Evolutionary conservation across 257 asterid species (phyloP).

Genomic region (Solanum commersonii): DNA sequence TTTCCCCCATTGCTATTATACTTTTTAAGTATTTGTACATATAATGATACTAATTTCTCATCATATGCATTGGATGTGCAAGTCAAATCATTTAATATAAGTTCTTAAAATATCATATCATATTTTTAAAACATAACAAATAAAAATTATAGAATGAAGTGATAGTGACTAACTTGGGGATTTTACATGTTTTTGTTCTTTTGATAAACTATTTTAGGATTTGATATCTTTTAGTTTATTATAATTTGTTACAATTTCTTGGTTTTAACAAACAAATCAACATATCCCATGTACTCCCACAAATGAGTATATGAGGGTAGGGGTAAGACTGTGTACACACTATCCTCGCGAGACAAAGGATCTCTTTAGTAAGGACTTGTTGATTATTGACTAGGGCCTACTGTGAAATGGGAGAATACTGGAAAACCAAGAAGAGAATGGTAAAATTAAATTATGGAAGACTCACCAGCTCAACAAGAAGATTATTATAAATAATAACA

Average conservation of each 20-base stretch:
- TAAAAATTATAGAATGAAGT: no score
- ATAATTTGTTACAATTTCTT: background rate
- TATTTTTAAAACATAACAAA: background rate
- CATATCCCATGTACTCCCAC: background rate
- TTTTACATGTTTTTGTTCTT: background rate
- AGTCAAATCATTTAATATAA: no score
- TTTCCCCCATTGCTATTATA: background rate
- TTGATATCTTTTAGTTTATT: background rate
- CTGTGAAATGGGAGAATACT: no score
- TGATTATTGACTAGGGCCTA: background rate
- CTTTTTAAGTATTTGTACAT: background rate
- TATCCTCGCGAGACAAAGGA: background rate
- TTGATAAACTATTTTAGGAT: background rate
- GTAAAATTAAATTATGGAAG: background rate
- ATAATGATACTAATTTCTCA: background rate
- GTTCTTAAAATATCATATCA: no score
- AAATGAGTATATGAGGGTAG: background rate
- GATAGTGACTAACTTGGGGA: background rate
- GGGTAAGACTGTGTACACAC: background rate
- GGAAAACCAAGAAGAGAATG: background rate
- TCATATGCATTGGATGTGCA: background rate
- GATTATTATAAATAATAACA: background rate
- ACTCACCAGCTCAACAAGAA: background rate
- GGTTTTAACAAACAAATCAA: background rate
- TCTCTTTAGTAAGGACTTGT: background rate